Evolutionary conservation across 306 rosid genomes (phyloP).

Genomic region (Rubus idaeus): DNA sequence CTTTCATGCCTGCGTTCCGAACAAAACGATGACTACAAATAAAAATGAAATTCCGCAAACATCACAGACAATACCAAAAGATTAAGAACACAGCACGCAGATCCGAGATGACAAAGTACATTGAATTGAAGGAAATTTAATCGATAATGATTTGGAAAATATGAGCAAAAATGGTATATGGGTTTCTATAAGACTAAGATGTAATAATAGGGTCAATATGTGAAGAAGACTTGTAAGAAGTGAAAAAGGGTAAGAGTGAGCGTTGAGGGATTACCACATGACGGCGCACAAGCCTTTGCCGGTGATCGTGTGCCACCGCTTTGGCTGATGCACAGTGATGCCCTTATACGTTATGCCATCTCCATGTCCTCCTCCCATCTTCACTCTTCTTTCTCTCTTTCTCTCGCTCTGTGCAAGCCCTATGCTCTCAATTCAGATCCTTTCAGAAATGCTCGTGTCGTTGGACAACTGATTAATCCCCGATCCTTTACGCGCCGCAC

Average conservation of each 20-base stretch:
- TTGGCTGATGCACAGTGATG: constrained; percentile 49
- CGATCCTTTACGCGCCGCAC: neutral
- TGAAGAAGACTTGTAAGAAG: neutral
- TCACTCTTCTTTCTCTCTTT: constrained; percentile 7
- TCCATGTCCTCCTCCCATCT: constrained; percentile 59
- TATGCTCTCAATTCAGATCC: neutral
- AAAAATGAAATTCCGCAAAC: neutral
- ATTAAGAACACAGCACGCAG: neutral
- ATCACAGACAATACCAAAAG: neutral
- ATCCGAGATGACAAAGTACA: constrained; percentile 9
- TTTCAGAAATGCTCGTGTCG: neutral
- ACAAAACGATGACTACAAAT: neutral
- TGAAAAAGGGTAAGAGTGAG: neutral
- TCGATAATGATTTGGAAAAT: neutral
- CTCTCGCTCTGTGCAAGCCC: constrained; percentile 11
- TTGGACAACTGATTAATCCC: neutral
- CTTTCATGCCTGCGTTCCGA: neutral
- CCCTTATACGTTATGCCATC: constrained; percentile 52
- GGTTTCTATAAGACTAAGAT: neutral
- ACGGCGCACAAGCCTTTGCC: constrained; percentile 97
- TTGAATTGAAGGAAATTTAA: constrained; percentile 7
- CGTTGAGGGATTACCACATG: constrained; percentile 57
- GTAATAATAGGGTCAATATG: neutral
- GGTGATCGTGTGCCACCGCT: constrained; percentile 85
- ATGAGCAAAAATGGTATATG: neutral